Conservation (phyloP, 2,329 filamentous ascomycete genomes). For the Nannizziopsis barbatae region DNA sequence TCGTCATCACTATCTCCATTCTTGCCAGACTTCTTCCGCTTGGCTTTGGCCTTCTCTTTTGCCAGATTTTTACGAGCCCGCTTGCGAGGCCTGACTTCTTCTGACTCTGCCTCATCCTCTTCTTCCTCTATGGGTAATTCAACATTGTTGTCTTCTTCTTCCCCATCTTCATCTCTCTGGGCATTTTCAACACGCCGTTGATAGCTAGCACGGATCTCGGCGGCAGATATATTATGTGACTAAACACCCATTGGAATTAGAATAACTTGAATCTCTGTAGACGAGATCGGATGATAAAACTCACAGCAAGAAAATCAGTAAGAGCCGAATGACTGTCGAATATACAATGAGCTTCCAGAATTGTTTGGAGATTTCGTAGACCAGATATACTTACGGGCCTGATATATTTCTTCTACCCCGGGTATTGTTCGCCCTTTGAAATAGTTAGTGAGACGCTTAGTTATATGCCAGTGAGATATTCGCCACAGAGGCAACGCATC, state of each 20-base stretch:
- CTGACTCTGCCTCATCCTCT: slow-evolving; percentile 27
- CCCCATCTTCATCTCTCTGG: slow-evolving; percentile 20
- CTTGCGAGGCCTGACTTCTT: slow-evolving; percentile 40
- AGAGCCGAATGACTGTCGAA: slow-evolving; percentile 48
- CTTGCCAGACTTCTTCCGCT: slow-evolving; percentile 38
- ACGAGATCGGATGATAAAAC: slow-evolving; percentile 17
- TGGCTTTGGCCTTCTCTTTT: slow-evolving; percentile 33
- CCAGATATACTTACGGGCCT: slow-evolving; percentile 33
- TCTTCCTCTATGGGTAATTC: slow-evolving; percentile 10
- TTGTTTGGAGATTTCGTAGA: background rate
- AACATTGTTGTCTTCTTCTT: slow-evolving; percentile 19
- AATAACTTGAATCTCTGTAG: too few species aligned
- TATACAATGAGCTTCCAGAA: slow-evolving; percentile 11
- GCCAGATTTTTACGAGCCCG: slow-evolving; percentile 45
- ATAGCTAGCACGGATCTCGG: slow-evolving; percentile 51
- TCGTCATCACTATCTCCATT: slow-evolving; percentile 34
- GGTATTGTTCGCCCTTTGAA: slow-evolving; percentile 9
- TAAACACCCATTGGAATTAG: slow-evolving; percentile 17
- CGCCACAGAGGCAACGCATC: background rate
- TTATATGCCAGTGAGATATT: background rate
- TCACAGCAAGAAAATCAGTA: slow-evolving; percentile 56
- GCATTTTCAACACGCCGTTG: slow-evolving; percentile 43
- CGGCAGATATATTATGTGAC: slow-evolving; percentile 56
- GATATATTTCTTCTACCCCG: slow-evolving; percentile 10
- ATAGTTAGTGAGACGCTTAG: background rate